Base-by-base conservation (phyloP, 1,284 basidiomycete species). In the Puccinia coronata region DNA sequence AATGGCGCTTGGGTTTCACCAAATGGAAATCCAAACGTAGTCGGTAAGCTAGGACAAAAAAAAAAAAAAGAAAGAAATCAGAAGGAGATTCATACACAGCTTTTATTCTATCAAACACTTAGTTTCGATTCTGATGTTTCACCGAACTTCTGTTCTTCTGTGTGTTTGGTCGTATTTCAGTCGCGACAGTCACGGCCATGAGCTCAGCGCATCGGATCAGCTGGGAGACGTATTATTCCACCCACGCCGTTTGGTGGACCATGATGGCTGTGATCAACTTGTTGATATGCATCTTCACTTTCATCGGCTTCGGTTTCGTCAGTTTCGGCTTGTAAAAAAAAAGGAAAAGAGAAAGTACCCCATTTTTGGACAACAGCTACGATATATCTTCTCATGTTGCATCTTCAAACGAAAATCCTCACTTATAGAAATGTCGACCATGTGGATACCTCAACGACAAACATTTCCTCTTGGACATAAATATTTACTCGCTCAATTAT, bases 221-320 rank as follows among this genome's bases (percentile, higher is more conserved):
- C 14, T 72, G 70, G 70, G 70, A 72, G 31, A 25, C 18, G 51
- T 71, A 25, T 23, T 34, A 51, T 51, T 34, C 69, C 1, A 49
- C n/a, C 31, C 18, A 36, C 3, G 23, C 41, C n/a, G 39, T 25
- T 51, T 69, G 59, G 59, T 69, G 67, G 67, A 49, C n/a, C 12
- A 51, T 28, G n/a, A 47, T 69, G 41, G 47, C 6, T 2, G 12
- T 49, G 47, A 69, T 69, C 28, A 43, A 49, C 28, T 49, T 34
- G 25, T 12, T 55, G 20, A 55, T 36, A 28, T 39, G 31, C 31
- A 55, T 72, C 28, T 72, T 34, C 49, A 72, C 49, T 16, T 51
- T 72, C 47, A 31, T 72, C 18, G 70, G 70, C 34, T 72, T 72
- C 49, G 70, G 70, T 12, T 72, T 72, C 47, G 70, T 72, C 51